These are phyloP conservation scores for Saccharomycopsis sp. DNA, from an alignment of 805 yeast genomes.

Conservation along the genomic window DNA sequence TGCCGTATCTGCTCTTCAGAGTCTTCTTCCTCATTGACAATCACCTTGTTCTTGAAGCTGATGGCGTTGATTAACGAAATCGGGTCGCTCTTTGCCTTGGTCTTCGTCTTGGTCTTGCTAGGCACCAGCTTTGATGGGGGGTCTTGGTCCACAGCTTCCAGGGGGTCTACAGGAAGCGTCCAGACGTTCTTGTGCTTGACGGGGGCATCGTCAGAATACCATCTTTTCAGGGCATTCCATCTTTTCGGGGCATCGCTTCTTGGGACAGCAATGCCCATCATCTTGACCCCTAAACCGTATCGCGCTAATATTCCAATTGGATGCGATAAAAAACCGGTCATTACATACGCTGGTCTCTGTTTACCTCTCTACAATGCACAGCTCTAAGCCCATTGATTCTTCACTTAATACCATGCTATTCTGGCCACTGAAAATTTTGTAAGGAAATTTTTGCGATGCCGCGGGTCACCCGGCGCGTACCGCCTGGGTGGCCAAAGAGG, in stretches of 20 bases:
- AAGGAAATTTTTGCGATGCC: neutral
- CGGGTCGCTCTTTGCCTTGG: neutral
- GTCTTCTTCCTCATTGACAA: constrained; percentile 22
- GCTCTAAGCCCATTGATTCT: neutral
- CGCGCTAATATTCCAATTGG: neutral
- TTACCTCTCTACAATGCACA: neutral
- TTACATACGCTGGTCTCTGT: neutral
- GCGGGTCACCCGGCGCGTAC: neutral
- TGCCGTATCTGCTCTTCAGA: constrained; percentile 26
- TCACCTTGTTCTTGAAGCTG: neutral
- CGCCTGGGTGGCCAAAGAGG: neutral
- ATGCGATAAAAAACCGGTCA: neutral
- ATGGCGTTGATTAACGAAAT: neutral
- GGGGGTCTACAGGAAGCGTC: neutral
- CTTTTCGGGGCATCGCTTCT: too few relatives aligned
- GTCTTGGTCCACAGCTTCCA: neutral
- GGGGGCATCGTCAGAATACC: neutral
- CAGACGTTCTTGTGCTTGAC: neutral
- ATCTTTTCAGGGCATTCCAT: too few relatives aligned
- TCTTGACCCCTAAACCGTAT: too few relatives aligned
- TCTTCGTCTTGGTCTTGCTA: neutral
- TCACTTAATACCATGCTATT: neutral
- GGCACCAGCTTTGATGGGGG: neutral
- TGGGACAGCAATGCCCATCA: too few relatives aligned
- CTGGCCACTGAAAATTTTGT: neutral